Base-by-base conservation (phyloP, 441 rosid species). In the Adansonia grandidieri region DNA sequence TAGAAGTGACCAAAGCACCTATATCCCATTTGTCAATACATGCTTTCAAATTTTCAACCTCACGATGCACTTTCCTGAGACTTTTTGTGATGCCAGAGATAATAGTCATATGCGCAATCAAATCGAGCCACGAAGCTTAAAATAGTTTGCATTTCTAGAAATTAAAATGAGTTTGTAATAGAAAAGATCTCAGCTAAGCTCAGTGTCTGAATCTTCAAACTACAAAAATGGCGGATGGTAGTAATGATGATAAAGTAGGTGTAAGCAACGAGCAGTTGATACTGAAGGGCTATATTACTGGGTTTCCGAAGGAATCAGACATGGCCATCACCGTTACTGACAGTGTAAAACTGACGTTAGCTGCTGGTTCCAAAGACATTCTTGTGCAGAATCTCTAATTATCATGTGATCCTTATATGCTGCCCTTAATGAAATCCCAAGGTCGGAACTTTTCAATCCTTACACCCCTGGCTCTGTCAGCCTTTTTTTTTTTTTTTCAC, bases 301-400 rank as follows among this genome's bases (percentile, higher is more conserved):
- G 57, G 57, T 53, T 53, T 53, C 57, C 57, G 3, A 13, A 13
- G n/a, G 57, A 53, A 53, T 53, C 57, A 11, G 19, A 53, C 57
- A 53, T 84, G 74, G 13, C 28, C 13, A 28, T 76, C 24, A 11
- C 22, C 22, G 6, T 15, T 5, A 56, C 61, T 9, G 1, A 22
- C 24, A 51, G 9, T 11, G 6, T 65, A 28, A 69, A 63, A 14
- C 62, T 79, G 64, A 74, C 76, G 54, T 53, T 79, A 0, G 62
- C 72, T 3, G 24, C 28, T 3, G 79, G 58, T 9, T 73, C 80
- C 0, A 70, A 63, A 32, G 80, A 56, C 1, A 56, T 84, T 40
- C 71, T 82, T 42, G 64, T 84, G 48, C 81, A 81, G 80, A 84
- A 84, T 67, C 82, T 81, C 24, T 84, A 60, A 80, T 77, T 84